phyloP scores from a whole-genome alignment of 371 early-diverging fungal genomes.

The Lichtheimia hyalospora region DNA sequence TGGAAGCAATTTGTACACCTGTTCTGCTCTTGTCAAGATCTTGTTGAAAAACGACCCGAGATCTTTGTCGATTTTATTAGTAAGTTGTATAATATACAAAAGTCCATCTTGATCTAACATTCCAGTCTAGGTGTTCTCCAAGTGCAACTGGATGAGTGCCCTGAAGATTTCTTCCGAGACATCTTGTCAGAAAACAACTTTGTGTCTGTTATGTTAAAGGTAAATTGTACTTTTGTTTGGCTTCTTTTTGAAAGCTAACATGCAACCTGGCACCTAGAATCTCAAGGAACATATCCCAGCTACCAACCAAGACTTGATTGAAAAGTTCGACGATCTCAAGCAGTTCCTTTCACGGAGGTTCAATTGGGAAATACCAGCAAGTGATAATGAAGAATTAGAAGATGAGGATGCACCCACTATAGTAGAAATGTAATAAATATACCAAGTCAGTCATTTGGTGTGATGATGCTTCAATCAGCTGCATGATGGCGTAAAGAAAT shows the following conservation, averaged over 20 bases:
- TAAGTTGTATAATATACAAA: no score
- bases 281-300: slow-evolving; percentile 38
- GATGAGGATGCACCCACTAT: slow-evolving; percentile 67
- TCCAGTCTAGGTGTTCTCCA: slow-evolving; percentile 46
- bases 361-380: slow-evolving; percentile 45
- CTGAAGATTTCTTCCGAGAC: slow-evolving; percentile 78
- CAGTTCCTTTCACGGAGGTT: slow-evolving; percentile 44
- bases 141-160: slow-evolving; percentile 75
- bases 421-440: slow-evolving; percentile 34
- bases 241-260: background rate
- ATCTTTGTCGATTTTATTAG: slow-evolving; percentile 64
- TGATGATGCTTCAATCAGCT: no score
- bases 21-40: slow-evolving; percentile 67
- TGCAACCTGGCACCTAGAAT: slow-evolving; percentile 10
- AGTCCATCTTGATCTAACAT: no score
- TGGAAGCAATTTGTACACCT: slow-evolving; percentile 83
- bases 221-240: slow-evolving; percentile 15
- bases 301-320: slow-evolving; percentile 20
- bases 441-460: no score
- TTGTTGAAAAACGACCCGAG: slow-evolving; percentile 39
- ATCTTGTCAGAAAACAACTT: slow-evolving; percentile 75
- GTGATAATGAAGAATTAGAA: slow-evolving; percentile 26
- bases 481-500: no score
- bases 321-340: slow-evolving; percentile 33
- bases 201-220: slow-evolving; percentile 53